Conservation (phyloP, 352 stramenopile species). For the Phytophthora sojae region DNA sequence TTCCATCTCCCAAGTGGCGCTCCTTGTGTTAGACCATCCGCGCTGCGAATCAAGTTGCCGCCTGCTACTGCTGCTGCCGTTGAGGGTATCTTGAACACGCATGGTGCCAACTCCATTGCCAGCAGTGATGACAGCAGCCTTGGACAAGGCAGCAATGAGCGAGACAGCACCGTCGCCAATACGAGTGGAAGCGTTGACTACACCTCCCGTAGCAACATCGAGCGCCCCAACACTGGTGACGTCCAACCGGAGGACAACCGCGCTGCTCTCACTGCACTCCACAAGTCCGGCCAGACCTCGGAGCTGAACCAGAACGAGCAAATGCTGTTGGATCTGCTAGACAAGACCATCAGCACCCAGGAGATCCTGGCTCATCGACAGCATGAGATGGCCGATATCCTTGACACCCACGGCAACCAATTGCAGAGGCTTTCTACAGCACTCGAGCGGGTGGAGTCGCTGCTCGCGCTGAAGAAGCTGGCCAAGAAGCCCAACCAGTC, state of each 20-base stretch:
- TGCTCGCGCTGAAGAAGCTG: constrained; percentile 34
- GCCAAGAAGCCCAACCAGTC: constrained; percentile 2
- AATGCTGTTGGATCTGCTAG: constrained; percentile 77
- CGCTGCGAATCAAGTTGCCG: constrained; percentile 1
- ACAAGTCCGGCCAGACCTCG: constrained; percentile 38
- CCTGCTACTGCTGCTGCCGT: not conserved
- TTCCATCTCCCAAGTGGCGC: constrained; percentile 29
- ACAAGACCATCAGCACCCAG: constrained; percentile 83
- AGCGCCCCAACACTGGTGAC: not conserved
- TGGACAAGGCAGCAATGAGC: not conserved
- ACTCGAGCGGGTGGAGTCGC: constrained; percentile 73
- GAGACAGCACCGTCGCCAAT: not conserved
- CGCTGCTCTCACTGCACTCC: constrained; percentile 27
- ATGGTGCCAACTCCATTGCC: constrained; percentile 7
- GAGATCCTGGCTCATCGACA: constrained; percentile 80
- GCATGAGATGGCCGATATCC: constrained; percentile 74
- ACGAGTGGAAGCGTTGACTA: constrained; percentile 14
- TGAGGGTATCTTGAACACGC: constrained; percentile 25
- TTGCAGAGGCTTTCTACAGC: constrained; percentile 72
- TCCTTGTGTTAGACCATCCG: constrained; percentile 9
- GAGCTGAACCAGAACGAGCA: constrained; percentile 71
- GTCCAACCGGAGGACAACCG: constrained; percentile 23
- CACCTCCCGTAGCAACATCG: not conserved
- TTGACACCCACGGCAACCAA: constrained; percentile 69
- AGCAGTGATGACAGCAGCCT: not conserved